Evolutionary conservation across 495 filamentous ascomycete genomes (phyloP), one percentile per base, ranked within the genome.

Genomic region (Aspergillus coremiiformis): DNA sequence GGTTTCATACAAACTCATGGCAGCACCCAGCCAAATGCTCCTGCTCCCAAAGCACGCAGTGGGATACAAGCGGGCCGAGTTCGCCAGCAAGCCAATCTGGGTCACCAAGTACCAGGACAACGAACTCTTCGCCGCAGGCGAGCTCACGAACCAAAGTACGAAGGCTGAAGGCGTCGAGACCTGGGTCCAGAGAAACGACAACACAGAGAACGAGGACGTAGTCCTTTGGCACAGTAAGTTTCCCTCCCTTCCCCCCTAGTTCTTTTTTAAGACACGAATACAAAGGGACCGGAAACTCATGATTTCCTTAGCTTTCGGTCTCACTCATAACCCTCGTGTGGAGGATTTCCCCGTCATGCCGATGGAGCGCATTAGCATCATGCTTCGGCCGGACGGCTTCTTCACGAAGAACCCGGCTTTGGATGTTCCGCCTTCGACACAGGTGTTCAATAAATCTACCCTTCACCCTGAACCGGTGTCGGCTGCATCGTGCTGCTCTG

Each of bases 121-220:
- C 6, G 90, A 96, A 65, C 68, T 94, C 4, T 95, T 82, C 61
- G 82, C 90, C 0, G 89, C 84, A 7, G 90, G 90, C 6, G 79
- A 84, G 62, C 95, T 90, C 66, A 95, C 90, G 3, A 96, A 94
- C 62, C 90, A 95, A 70, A 85, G 81, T 30, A 72, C 78, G 24
- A 80, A 79, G 14, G 86, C 85, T 0, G 60, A 70, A 9, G 80
- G 80, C 4, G 78, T 83, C 5, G 71, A 81, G 32, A 66, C 70
- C 0, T 82, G 76, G 76, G 75, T 78, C 0, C 61, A 66, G 20
- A 66, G 80, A 8, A 69, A 71, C 5, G 80, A 83, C 9, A 62
- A 66, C 26, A 76, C 75, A 9, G 65, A 68, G 20, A 78, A 81
- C 45, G 66, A 71, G 14, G 75, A 82, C 37, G 66, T 81, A n/a